These are phyloP conservation scores for Dalechampia spathulata DNA, from an alignment of 441 rosid species.

Conservation along the genomic window DNA sequence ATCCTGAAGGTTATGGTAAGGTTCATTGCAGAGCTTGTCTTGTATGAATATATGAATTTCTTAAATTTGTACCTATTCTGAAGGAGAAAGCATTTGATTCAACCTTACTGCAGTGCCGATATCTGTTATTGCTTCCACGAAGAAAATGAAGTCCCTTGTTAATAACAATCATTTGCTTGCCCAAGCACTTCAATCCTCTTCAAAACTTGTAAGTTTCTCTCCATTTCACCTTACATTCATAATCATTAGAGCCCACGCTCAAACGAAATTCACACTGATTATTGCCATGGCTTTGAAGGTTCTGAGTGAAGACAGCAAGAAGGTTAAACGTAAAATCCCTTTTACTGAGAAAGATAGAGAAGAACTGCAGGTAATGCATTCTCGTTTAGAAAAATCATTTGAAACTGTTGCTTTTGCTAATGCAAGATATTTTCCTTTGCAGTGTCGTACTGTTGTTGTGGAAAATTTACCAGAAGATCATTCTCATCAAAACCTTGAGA, in stretches of 20 bases:
- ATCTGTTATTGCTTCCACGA: conserved; percentile 64
- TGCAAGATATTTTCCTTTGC: conserved; percentile 18
- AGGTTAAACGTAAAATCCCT: conserved; percentile 59
- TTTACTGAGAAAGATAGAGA: conserved; percentile 85
- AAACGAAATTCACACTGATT: background rate
- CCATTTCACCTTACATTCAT: background rate
- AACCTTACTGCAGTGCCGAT: conserved; percentile 47
- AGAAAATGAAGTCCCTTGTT: conserved; percentile 75
- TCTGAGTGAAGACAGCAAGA: conserved; percentile 70
- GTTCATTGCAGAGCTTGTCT: background rate
- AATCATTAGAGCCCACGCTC: background rate
- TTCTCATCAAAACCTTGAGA: conserved; percentile 88
- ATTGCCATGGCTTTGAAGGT: conserved; percentile 30
- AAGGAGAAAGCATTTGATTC: background rate
- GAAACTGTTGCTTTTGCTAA: background rate
- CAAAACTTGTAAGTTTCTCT: conserved; percentile 63
- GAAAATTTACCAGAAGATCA: conserved; percentile 99
- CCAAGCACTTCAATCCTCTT: conserved; percentile 67
- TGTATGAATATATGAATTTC: too few relatives aligned
- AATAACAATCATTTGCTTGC: conserved; percentile 52
- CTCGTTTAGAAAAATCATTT: background rate
- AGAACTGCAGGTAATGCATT: conserved; percentile 56
- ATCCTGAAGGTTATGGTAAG: conserved; percentile 91
- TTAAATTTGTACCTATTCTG: too few relatives aligned
- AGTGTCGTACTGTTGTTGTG: conserved; percentile 78